These are phyloP conservation scores for Cryptococcus sp. DNA, from an alignment of 1,284 basidiomycete species.

Conservation along the genomic window DNA sequence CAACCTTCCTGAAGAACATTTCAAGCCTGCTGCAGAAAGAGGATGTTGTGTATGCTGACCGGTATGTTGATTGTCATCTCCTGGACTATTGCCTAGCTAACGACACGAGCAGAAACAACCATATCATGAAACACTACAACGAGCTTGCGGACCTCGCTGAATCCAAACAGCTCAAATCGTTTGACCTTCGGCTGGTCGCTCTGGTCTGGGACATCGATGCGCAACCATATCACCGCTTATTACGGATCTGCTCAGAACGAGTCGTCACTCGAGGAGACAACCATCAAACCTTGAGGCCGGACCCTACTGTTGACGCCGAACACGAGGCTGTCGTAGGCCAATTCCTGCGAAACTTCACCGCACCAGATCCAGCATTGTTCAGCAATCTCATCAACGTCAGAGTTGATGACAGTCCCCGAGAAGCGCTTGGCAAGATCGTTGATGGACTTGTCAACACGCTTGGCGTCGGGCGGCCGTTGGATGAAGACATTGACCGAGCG, in stretches of 20 bases:
- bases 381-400: constrained; percentile 69
- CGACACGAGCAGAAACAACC: constrained; percentile 71
- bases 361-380: constrained; percentile 66
- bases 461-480: constrained; percentile 56
- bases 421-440: constrained; percentile 63
- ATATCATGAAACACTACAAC: constrained; percentile 72
- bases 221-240: constrained; percentile 60
- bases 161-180: constrained; percentile 32
- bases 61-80: constrained; percentile 57
- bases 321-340: constrained; percentile 81
- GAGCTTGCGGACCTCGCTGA: constrained; percentile 60
- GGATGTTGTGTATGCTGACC: constrained; percentile 85
- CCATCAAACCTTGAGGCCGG: constrained; percentile 76
- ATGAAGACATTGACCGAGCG: constrained; percentile 64
- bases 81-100: background rate
- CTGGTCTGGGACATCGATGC: constrained; percentile 72
- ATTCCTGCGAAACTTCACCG: constrained; percentile 70
- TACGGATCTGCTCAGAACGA: constrained; percentile 75
- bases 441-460: constrained; percentile 61
- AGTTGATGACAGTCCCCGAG: constrained; percentile 61
- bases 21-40: constrained; percentile 62
- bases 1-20: constrained; percentile 77
- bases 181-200: constrained; percentile 67
- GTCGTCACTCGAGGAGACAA: constrained; percentile 72
- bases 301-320: constrained; percentile 56